Conservation (phyloP, 345 rosid species). For the Bretschneidera sinensis region DNA sequence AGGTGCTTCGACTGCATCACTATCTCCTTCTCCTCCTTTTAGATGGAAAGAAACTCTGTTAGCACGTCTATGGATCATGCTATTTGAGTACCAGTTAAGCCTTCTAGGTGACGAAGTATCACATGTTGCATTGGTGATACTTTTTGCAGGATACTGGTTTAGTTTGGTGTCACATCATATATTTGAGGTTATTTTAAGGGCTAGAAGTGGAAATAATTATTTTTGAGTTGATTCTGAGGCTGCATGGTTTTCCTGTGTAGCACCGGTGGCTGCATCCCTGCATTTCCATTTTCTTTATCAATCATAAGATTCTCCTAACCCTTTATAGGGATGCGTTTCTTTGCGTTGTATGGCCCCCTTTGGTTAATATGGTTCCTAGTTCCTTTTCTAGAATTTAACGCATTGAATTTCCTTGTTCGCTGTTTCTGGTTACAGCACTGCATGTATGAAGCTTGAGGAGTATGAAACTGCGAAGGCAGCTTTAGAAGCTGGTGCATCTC, state of each 20-base stretch:
- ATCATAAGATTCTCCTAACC: neutral
- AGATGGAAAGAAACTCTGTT: too few species aligned
- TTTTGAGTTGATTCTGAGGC: neutral
- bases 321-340: neutral
- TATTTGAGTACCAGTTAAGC: too few species aligned
- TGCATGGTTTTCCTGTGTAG: neutral
- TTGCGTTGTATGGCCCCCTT: neutral
- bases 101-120: too few species aligned
- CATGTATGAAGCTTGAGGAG: slow-evolving; percentile 90
- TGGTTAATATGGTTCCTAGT: neutral
- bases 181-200: neutral
- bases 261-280: neutral
- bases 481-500: slow-evolving; percentile 57
- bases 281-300: neutral
- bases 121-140: too few species aligned
- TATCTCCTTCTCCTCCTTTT: too few species aligned
- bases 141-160: too few species aligned
- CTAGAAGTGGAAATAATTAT: neutral
- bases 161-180: neutral
- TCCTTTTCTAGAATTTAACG: neutral
- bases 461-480: slow-evolving; percentile 81
- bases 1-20: too few species aligned
- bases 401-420: neutral
- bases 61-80: too few species aligned
- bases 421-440: slow-evolving; percentile 42